phyloP scores from a whole-genome alignment of 805 yeast genomes.

The Kazachstania viticola region DNA sequence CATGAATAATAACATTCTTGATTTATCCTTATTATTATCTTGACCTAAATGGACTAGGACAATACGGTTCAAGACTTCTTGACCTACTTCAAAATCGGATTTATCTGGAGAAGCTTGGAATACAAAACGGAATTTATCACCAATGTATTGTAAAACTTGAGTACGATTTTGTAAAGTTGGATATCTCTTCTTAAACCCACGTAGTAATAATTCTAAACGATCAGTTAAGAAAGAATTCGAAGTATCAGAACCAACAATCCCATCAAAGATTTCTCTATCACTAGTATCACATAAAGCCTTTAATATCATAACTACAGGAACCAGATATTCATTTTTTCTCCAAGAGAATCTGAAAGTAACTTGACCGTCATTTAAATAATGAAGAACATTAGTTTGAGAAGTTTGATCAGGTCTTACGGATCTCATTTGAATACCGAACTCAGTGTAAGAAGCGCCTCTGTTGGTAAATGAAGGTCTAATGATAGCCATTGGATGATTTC shows the following conservation, averaged over 20 bases:
- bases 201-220: conserved; percentile 86
- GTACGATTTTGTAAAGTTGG: conserved; percentile 58
- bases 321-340: conserved; percentile 90
- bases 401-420: conserved; percentile 94
- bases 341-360: conserved; percentile 94
- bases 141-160: conserved; percentile 87
- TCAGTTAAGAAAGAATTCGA: conserved; percentile 90
- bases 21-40: conserved; percentile 61
- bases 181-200: conserved; percentile 72
- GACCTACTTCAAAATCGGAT: conserved; percentile 84
- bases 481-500: conserved; percentile 97
- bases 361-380: conserved; percentile 89
- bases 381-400: conserved; percentile 94
- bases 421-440: conserved; percentile 88
- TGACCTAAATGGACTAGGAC: conserved; percentile 73
- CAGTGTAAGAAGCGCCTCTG: conserved; percentile 85
- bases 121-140: conserved; percentile 91
- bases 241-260: conserved; percentile 82
- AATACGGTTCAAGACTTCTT: conserved; percentile 67
- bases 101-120: conserved; percentile 81
- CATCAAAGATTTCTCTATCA: conserved; percentile 93
- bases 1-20: conserved; percentile 83
- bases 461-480: conserved; percentile 88
- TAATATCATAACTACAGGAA: conserved; percentile 85
- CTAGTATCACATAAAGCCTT: conserved; percentile 84